Evolutionary conservation across 345 rosid species (phyloP).

Genomic region (Salix dunnii): DNA sequence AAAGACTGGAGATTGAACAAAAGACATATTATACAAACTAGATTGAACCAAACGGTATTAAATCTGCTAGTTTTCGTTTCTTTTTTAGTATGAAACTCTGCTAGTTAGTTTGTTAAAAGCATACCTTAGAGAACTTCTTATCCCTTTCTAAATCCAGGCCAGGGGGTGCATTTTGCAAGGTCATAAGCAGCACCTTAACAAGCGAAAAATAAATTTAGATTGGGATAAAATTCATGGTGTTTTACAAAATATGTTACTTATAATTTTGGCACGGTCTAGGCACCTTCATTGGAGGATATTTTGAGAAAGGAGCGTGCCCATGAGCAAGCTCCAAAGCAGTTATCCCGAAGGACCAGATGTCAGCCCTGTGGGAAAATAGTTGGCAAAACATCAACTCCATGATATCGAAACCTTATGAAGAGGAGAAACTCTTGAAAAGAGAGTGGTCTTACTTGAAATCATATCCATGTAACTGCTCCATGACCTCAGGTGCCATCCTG

Average conservation of each 20-base stretch:
- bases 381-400: constrained; percentile 24
- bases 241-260: constrained; percentile 10
- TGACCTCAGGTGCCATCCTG: constrained; percentile 99
- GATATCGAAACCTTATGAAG: constrained; percentile 7
- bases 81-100: neutral
- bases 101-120: constrained; percentile 7
- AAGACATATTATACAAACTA: neutral
- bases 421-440: constrained; percentile 9
- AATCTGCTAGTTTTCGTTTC: constrained; percentile 2
- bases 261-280: constrained; percentile 8
- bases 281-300: constrained; percentile 99
- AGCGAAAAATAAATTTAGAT: constrained; percentile 26
- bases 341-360: constrained; percentile 98
- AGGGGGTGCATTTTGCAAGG: constrained; percentile 99
- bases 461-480: constrained; percentile 98
- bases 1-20: constrained; percentile 61
- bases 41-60: constrained; percentile 2
- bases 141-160: constrained; percentile 96
- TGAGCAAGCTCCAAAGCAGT: constrained; percentile 99
- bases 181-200: constrained; percentile 90
- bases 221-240: constrained; percentile 1
- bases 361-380: constrained; percentile 63
- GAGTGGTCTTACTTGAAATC: constrained; percentile 73
- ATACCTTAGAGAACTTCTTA: constrained; percentile 87
- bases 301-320: constrained; percentile 99